Conservation (phyloP, 768 basidiomycete species). For the Kwoniella heveanensis region DNA sequence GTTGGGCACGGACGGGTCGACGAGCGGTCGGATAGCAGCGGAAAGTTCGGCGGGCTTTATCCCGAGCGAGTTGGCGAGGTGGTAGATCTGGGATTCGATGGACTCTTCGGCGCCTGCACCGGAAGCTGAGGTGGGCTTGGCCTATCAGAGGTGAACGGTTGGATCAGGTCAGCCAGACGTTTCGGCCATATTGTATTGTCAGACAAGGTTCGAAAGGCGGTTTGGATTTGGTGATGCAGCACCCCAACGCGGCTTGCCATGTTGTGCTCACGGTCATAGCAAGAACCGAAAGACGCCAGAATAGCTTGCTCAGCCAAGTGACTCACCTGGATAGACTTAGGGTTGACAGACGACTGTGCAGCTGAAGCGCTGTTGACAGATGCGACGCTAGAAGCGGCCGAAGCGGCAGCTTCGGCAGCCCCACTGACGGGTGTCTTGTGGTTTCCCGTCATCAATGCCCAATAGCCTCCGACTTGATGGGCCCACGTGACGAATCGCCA, state of each 20-base stretch:
- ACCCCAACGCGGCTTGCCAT: too few species aligned
- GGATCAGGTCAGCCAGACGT: too few species aligned
- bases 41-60: conserved; percentile 53
- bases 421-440: conserved; percentile 17
- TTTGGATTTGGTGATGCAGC: too few species aligned
- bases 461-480: conserved; percentile 51
- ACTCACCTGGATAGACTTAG: conserved; percentile 23
- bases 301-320: not conserved
- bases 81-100: conserved; percentile 51
- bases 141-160: not conserved
- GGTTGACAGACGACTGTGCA: conserved; percentile 9
- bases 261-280: too few species aligned
- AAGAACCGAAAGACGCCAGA: too few species aligned
- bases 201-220: too few species aligned
- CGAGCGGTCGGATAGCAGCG: conserved; percentile 51
- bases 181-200: too few species aligned
- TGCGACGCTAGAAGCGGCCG: conserved; percentile 18
- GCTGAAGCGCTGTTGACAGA: conserved; percentile 1
- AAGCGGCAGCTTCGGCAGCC: conserved; percentile 27
- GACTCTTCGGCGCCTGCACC: conserved; percentile 18
- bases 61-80: conserved; percentile 48
- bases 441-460: conserved; percentile 52
- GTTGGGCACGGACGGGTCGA: conserved; percentile 54
- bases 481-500: conserved; percentile 55
- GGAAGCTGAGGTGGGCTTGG: conserved; percentile 5